A percentile compares a stretch with the other conserved stretches of the same genome.
phyloP scores from a whole-genome alignment of 257 asterid genomes.

The Agastache rugosa region DNA sequence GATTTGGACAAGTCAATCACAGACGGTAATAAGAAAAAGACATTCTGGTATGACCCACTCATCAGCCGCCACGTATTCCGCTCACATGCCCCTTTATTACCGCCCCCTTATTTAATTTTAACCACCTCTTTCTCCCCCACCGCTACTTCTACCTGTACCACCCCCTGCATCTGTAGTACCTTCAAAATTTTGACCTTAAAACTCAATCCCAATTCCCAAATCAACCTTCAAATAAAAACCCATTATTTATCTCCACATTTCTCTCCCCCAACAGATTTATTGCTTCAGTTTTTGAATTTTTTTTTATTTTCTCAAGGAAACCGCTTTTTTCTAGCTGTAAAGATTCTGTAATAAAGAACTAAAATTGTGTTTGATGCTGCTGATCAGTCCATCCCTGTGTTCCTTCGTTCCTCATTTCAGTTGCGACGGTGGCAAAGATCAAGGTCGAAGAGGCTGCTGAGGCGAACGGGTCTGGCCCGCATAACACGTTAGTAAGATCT shows the following conservation, averaged over 20 bases:
- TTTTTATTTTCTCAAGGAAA: background rate
- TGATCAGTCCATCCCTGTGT: constrained; percentile 6
- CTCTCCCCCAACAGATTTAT: constrained; percentile 8
- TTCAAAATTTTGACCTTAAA: background rate
- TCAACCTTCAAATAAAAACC: constrained; percentile 1
- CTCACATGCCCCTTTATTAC: constrained; percentile 37
- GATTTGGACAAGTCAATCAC: constrained; percentile 27
- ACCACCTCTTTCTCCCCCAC: constrained; percentile 4
- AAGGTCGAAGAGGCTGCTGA: too few species aligned
- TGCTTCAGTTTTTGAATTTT: background rate
- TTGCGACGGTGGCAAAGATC: background rate
- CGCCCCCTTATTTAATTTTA: constrained; percentile 13
- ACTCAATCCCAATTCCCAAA: too few species aligned
- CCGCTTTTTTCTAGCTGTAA: constrained; percentile 37
- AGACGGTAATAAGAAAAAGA: constrained; percentile 31
- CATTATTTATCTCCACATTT: constrained; percentile 19
- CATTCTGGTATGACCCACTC: constrained; percentile 40
- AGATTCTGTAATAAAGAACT: constrained; percentile 21
- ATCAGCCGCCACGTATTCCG: constrained; percentile 40
- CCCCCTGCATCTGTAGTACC: constrained; percentile 30
- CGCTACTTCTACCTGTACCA: constrained; percentile 36
- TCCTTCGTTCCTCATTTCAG: constrained; percentile 6
- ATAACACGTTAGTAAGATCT: constrained; percentile 38
- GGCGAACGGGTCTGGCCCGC: constrained; percentile 3
- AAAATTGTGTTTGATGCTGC: constrained; percentile 5